Evolutionary conservation across 2,329 filamentous ascomycete species (phyloP).

Genomic region (Fusarium begoniae): DNA sequence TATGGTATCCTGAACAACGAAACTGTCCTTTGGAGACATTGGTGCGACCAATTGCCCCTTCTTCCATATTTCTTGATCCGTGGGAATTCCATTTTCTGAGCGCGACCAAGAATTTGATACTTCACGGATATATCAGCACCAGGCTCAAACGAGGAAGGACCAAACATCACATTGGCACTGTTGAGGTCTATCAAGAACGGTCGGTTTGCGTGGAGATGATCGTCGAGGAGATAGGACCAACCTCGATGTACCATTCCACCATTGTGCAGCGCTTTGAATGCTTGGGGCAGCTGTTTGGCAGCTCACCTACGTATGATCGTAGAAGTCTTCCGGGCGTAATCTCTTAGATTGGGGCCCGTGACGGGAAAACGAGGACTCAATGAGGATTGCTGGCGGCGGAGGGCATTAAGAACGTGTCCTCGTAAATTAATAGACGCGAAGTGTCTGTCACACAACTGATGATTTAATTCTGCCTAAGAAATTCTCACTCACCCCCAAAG

Average conservation of each 20-base stretch:
- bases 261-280: not conserved
- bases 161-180: not conserved
- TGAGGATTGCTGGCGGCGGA: not conserved
- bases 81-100: not conserved
- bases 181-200: not conserved
- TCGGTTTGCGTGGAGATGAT: fast-evolving
- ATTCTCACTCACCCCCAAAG: not conserved
- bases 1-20: not conserved
- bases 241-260: not conserved
- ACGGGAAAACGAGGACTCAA: not conserved
- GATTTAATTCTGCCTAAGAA: not conserved
- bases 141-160: not conserved
- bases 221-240: too few species aligned
- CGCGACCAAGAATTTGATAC: not conserved
- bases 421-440: not conserved
- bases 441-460: not conserved
- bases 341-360: not conserved
- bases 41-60: not conserved
- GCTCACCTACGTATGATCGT: not conserved
- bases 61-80: not conserved
- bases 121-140: not conserved
- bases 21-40: not conserved
- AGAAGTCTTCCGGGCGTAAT: not conserved
- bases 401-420: not conserved
- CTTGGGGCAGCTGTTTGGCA: not conserved